Conservation (phyloP, 2,329 filamentous ascomycete genomes). For the Aspergillus sp. region DNA sequence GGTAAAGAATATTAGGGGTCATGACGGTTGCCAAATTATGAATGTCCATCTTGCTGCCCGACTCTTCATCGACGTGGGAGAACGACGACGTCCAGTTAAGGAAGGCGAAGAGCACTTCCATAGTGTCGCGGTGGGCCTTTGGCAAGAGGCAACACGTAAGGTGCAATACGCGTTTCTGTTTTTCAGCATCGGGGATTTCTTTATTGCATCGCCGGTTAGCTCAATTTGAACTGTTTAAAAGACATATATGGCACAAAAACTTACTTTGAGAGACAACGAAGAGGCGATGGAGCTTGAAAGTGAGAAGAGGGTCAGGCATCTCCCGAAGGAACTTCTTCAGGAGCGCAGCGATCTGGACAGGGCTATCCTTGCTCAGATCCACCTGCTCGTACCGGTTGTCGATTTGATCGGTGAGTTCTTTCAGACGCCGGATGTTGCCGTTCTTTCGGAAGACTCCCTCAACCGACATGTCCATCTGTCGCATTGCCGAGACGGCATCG, state of each 20-base stretch:
- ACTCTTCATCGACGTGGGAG: slow-evolving; percentile 93
- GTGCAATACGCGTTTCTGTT: slow-evolving; percentile 76
- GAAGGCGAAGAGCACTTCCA: slow-evolving; percentile 93
- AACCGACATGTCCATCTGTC: slow-evolving; percentile 97
- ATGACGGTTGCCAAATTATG: slow-evolving; percentile 97
- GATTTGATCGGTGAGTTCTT: slow-evolving; percentile 75
- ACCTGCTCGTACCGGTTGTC: slow-evolving; percentile 79
- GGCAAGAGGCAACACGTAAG: slow-evolving; percentile 86
- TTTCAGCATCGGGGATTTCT: slow-evolving; percentile 73
- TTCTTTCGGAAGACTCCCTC: slow-evolving; percentile 99
- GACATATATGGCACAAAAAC: slow-evolving; percentile 19
- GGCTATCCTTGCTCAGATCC: slow-evolving; percentile 78
- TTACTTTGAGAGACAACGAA: slow-evolving; percentile 80
- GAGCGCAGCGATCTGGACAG: slow-evolving; percentile 86
- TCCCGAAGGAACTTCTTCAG: slow-evolving; percentile 93
- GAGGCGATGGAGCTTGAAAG: slow-evolving; percentile 84
- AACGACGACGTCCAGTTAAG: slow-evolving; percentile 97
- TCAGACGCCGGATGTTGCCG: slow-evolving; percentile 90
- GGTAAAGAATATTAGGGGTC: slow-evolving; percentile 86
- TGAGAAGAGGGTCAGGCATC: slow-evolving; percentile 87
- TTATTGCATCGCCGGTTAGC: slow-evolving; percentile 8
- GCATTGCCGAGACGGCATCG: slow-evolving; percentile 87
- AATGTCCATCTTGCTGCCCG: slow-evolving; percentile 97
- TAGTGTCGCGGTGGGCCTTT: slow-evolving; percentile 82
- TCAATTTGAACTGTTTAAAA: neutral